Evolutionary conservation across 805 yeast genomes (phyloP).

Genomic region (Pichia rugopelliculosa): DNA sequence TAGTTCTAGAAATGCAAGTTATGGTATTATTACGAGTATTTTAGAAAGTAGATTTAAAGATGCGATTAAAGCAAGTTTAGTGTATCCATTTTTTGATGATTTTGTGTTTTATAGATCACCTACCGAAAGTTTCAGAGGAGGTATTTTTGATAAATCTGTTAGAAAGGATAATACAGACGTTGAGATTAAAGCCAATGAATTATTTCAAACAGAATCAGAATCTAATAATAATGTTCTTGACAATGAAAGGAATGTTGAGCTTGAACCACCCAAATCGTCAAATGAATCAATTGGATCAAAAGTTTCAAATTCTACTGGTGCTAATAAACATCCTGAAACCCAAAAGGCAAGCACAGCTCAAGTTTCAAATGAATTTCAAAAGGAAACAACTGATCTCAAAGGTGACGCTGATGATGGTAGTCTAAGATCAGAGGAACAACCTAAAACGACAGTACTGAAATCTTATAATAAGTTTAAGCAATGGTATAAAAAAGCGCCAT

Average conservation of each 20-base stretch:
- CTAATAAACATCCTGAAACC: not conserved
- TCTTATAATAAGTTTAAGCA: slow-evolving; percentile 56
- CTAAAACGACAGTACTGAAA: slow-evolving; percentile 26
- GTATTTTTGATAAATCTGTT: slow-evolving; percentile 67
- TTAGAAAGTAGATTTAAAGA: slow-evolving; percentile 75
- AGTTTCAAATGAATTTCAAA: not conserved
- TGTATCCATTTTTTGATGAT: slow-evolving; percentile 86
- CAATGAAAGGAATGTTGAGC: not conserved
- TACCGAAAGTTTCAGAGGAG: slow-evolving; percentile 78
- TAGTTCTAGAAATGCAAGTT: slow-evolving; percentile 73
- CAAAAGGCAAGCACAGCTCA: not conserved
- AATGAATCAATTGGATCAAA: slow-evolving; percentile 7
- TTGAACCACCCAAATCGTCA: slow-evolving; percentile 2
- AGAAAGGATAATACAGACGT: slow-evolving; percentile 12
- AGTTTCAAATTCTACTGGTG: slow-evolving; percentile 4
- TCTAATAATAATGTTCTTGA: not conserved
- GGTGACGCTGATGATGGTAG: not conserved
- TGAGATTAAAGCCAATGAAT: not conserved
- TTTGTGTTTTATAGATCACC: slow-evolving; percentile 59
- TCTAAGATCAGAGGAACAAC: not conserved
- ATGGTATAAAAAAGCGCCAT: slow-evolving; percentile 53
- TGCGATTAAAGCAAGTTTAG: slow-evolving; percentile 71
- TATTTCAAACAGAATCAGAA: not conserved
- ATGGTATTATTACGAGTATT: slow-evolving; percentile 69
- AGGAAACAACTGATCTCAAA: not conserved